Conservation (phyloP, 352 stramenopile genomes). For the Blastocystis sp. region DNA sequence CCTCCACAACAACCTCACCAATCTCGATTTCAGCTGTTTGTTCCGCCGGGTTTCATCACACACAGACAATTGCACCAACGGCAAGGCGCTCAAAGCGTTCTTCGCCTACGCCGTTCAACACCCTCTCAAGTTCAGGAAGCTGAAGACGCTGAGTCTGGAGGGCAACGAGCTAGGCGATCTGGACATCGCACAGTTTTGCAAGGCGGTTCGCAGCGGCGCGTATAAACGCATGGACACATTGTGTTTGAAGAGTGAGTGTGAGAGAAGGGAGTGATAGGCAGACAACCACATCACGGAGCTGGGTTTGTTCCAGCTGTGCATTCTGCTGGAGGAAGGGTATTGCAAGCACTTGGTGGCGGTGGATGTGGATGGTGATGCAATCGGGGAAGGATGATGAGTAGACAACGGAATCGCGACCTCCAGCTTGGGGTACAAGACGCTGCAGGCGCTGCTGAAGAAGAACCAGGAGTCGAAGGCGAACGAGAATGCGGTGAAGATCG, state of each 20-base stretch:
- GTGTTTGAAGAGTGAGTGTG: conserved; percentile 40
- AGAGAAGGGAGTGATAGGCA: background rate
- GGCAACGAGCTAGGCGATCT: conserved; percentile 44
- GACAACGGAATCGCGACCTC: conserved; percentile 7
- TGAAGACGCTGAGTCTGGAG: conserved; percentile 39
- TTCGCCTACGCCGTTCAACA: conserved; percentile 20
- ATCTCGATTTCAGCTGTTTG: conserved; percentile 39
- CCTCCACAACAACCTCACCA: conserved; percentile 49
- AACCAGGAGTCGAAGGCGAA: conserved; percentile 33
- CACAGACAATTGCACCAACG: conserved; percentile 39
- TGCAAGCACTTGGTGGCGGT: conserved; percentile 21
- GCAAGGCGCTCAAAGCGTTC: conserved; percentile 16
- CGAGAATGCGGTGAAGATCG: background rate
- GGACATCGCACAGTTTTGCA: conserved; percentile 35
- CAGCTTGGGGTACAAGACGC: conserved; percentile 32
- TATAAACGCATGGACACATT: conserved; percentile 16
- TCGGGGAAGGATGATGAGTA: background rate
- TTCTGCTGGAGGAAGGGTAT: conserved; percentile 52
- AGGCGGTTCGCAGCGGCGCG: conserved; percentile 1
- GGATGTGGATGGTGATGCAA: conserved; percentile 25
- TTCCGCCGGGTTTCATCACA: background rate
- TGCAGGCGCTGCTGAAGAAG: conserved; percentile 37
- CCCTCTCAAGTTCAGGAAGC: conserved; percentile 42
- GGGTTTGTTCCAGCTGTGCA: conserved; percentile 35
- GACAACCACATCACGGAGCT: conserved; percentile 58